Percentiles rank a stretch among this genome's conserved stretches.
Evolutionary conservation across 148 eudicot genomes (phyloP).

Genomic region (Vaccinium macrocarpon): DNA sequence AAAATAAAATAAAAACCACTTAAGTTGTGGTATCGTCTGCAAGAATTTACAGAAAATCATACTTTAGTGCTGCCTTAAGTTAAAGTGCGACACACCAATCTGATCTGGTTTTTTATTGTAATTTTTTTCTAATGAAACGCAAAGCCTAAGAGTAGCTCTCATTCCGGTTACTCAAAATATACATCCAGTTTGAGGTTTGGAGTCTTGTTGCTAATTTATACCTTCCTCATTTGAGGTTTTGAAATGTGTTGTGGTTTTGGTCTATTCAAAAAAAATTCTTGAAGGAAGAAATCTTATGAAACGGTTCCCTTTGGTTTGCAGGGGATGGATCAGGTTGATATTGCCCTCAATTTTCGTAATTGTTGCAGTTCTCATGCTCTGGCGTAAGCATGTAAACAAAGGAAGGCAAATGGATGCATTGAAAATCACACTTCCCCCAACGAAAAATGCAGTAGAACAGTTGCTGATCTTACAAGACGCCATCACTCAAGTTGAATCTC

Average conservation of each 20-base stretch:
- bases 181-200: too few species aligned
- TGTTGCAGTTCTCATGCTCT: constrained; percentile 56
- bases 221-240: not conserved
- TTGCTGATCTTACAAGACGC: constrained; percentile 72
- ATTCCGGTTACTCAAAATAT: too few species aligned
- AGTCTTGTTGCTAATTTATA: not conserved
- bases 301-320: constrained; percentile 26
- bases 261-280: not conserved
- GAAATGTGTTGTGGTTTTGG: not conserved
- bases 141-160: too few species aligned
- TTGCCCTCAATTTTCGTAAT: constrained; percentile 46
- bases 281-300: not conserved
- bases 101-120: not conserved
- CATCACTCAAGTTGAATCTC: constrained; percentile 59
- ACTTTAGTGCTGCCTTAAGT: not conserved
- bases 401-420: constrained; percentile 59
- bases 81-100: not conserved
- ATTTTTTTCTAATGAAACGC: too few species aligned
- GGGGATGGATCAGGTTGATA: constrained; percentile 65
- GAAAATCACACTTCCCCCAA: constrained; percentile 59
- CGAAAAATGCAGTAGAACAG: constrained; percentile 75
- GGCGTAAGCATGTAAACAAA: constrained; percentile 51
- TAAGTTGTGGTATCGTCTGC: not conserved
- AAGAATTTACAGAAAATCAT: not conserved
- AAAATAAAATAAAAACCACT: not conserved